Percentiles rank a stretch among this genome's conserved stretches.
phyloP scores from a whole-genome alignment of 345 rosid genomes.

The Euphorbia peplus region DNA sequence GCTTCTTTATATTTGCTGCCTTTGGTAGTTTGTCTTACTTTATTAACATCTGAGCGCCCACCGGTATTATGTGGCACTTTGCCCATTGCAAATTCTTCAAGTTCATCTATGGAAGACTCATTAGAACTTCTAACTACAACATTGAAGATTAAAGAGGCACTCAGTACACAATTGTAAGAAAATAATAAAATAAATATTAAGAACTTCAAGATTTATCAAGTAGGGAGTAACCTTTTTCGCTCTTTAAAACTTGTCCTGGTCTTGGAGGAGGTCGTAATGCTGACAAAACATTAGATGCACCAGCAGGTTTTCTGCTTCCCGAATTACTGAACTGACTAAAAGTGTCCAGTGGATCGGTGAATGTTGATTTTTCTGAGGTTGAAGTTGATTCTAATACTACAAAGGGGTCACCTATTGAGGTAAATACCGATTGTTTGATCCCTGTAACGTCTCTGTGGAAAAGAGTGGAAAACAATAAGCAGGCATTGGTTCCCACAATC shows the following conservation, averaged over 20 bases:
- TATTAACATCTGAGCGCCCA: conserved; percentile 21
- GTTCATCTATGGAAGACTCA: conserved; percentile 61
- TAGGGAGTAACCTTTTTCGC: conserved; percentile 45
- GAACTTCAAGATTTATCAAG: neutral
- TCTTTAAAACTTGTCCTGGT: conserved; percentile 53
- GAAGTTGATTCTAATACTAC: conserved; percentile 56
- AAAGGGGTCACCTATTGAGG: conserved; percentile 54
- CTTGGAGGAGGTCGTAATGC: conserved; percentile 65
- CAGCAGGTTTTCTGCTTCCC: conserved; percentile 29
- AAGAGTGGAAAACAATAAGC: neutral
- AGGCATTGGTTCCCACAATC: neutral
- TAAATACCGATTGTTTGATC: conserved; percentile 33
- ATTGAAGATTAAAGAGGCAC: conserved; percentile 21
- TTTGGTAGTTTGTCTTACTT: conserved; percentile 22
- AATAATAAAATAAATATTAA: conserved; percentile 2
- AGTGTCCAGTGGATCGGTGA: conserved; percentile 57
- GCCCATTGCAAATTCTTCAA: conserved; percentile 71
- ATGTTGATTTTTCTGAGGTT: conserved; percentile 24
- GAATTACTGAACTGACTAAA: conserved; percentile 42
- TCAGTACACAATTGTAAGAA: conserved; percentile 13
- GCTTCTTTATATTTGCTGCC: conserved; percentile 57
- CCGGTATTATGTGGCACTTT: conserved; percentile 36
- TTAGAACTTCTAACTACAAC: conserved; percentile 47
- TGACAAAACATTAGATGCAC: conserved; percentile 31
- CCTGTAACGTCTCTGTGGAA: conserved; percentile 25